These are phyloP conservation scores for Cordyceps pruinosa DNA, from an alignment of 2,329 filamentous ascomycete genomes.

Conservation along the genomic window DNA sequence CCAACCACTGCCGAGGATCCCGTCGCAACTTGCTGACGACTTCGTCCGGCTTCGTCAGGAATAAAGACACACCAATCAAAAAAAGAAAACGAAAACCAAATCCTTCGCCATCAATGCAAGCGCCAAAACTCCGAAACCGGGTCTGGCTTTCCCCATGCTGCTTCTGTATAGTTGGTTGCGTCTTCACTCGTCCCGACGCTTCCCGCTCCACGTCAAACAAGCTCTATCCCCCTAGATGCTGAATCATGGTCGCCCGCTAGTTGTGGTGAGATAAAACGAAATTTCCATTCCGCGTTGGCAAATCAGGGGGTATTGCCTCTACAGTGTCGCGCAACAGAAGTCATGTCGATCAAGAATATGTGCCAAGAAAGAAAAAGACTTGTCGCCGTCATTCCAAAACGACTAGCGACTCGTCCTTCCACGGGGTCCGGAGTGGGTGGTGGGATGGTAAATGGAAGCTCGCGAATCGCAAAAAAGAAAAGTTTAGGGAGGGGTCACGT, in stretches of 20 bases:
- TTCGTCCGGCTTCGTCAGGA: not conserved
- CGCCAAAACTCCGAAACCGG: not conserved
- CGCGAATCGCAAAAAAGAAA: not conserved
- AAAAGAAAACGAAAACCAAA: not conserved
- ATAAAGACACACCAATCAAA: not conserved
- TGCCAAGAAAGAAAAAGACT: not conserved
- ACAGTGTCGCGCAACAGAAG: not conserved
- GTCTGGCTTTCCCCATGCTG: not conserved
- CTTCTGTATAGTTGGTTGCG: not conserved
- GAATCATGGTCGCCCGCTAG: constrained; percentile 1
- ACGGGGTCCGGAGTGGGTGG: not conserved
- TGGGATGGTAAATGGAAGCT: not conserved
- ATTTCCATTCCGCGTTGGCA: not conserved
- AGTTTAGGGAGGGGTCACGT: constrained; percentile 10
- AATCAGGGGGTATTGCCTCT: not conserved
- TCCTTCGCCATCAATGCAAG: not conserved
- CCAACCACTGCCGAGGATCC: not conserved
- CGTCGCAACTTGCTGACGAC: not conserved
- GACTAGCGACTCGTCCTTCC: not conserved
- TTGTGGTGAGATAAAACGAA: not conserved
- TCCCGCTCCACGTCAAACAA: not conserved
- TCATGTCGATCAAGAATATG: not conserved
- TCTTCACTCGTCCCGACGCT: not conserved
- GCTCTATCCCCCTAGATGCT: not conserved
- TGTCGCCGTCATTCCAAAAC: not conserved